Percentiles rank a stretch among this genome's conserved stretches.
phyloP scores from a whole-genome alignment of 331 rosid genomes.

The Saraca asoca region DNA sequence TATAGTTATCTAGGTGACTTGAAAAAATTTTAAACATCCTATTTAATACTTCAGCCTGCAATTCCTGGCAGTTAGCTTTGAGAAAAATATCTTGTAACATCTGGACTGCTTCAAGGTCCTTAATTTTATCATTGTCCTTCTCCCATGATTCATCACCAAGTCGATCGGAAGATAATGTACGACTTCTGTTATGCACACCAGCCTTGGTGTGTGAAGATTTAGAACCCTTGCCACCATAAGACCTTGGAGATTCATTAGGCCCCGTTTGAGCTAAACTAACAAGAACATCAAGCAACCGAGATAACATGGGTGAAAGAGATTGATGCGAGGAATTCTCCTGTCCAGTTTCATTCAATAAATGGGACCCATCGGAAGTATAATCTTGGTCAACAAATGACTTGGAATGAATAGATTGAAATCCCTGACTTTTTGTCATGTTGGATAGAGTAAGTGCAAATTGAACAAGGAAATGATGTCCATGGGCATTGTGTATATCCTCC shows the following conservation, averaged over 20 bases:
- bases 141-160: constrained; percentile 87
- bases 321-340: constrained; percentile 50
- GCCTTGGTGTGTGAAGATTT: constrained; percentile 69
- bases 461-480: constrained; percentile 97
- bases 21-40: constrained; percentile 96
- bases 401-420: constrained; percentile 57
- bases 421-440: constrained; percentile 57
- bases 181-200: constrained; percentile 66
- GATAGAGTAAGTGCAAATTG: constrained; percentile 90
- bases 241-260: constrained; percentile 55
- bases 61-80: constrained; percentile 74
- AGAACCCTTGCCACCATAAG: constrained; percentile 63
- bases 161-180: constrained; percentile 69
- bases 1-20: constrained; percentile 92
- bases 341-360: constrained; percentile 37
- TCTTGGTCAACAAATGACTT: constrained; percentile 47
- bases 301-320: constrained; percentile 70
- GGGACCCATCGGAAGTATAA: constrained; percentile 49
- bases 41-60: constrained; percentile 96
- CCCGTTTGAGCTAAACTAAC: constrained; percentile 97
- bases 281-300: constrained; percentile 96
- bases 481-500: constrained; percentile 98
- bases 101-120: constrained; percentile 99
- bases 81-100: constrained; percentile 98
- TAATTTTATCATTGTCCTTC: constrained; percentile 81